Evolutionary conservation across 805 yeast species (phyloP), one percentile per base, ranked within the genome.

Genomic region (Candida alai): DNA sequence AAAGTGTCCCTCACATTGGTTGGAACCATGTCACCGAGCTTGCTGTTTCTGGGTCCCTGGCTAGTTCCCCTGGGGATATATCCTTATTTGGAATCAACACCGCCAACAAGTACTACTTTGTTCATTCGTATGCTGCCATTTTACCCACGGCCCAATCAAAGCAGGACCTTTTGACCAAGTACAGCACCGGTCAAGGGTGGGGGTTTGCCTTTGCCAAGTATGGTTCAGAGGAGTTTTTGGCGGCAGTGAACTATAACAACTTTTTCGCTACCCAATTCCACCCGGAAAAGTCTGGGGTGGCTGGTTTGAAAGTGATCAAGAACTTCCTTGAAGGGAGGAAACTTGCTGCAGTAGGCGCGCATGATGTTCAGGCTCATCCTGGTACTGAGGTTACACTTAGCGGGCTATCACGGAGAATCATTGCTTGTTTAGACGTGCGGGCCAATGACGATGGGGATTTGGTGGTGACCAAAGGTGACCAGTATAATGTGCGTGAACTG

Each of bases 381-480:
- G 44, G 49, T 9, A 62, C 68, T 34, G 58, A 54, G 32, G 36
- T 36, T 15, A 58, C 66, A 1, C 51, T 70, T 3, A 68, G 74
- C 44, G 97, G 97, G 0, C 68, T 93, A 19, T 81, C 97, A 1
- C 75, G 90, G 56, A 79, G 99, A 60, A 76, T 94, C 15, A 88
- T 93, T 61, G 98, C 98, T 0, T 93, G 99, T 58, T 62, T 93
- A 28, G 99, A 93, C 54, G 98, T 93, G n/a, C 78, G 99, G 49
- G 71, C 95, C 5, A 93, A 93, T 54, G 98, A 93, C 52, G 68
- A 68, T 24, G 99, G 98, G 20, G 98, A 93, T 55, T 71, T 93
- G 46, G 98, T 93, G 1, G 99, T 93, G 18, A 93, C 99, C 0
- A 93, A 93, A 60, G 99, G 99, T 37, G 99, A 93, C 53, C 98